A percentile compares a stretch with the other conserved stretches of the same genome.
Conservation (phyloP, 1,139 yeast species). For the Taphrina flavorubra region DNA sequence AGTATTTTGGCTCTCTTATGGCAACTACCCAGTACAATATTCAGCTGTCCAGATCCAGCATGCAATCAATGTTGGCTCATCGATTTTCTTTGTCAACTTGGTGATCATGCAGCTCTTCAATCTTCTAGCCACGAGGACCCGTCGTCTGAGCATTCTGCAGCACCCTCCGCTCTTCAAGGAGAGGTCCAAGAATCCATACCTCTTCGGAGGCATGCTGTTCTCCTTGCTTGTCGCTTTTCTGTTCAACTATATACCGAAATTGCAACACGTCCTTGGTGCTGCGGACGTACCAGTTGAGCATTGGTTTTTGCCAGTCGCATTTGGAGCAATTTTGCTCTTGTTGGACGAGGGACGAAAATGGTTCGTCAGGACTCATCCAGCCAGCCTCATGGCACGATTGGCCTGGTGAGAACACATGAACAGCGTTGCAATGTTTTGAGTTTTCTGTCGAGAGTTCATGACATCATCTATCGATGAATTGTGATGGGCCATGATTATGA, state of each 20-base stretch:
- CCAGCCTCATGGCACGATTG: constrained; percentile 53
- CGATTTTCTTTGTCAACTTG: constrained; percentile 60
- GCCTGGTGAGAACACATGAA: constrained; percentile 53
- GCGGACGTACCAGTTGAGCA: constrained; percentile 58
- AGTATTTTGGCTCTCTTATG: constrained; percentile 54
- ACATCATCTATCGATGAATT: no score
- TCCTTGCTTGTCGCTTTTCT: constrained; percentile 57
- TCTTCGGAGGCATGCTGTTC: constrained; percentile 55
- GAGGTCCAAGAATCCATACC: constrained; percentile 49
- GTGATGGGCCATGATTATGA: no score
- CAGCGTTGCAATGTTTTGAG: no score
- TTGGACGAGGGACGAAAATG: constrained; percentile 59
- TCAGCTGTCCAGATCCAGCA: constrained; percentile 52
- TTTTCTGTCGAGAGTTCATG: no score
- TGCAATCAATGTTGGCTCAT: constrained; percentile 54
- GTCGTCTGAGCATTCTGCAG: constrained; percentile 57
- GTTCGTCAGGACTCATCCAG: constrained; percentile 54
- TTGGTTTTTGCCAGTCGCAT: constrained; percentile 59
- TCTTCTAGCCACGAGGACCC: constrained; percentile 58
- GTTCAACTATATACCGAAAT: constrained; percentile 58
- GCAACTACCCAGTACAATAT: constrained; percentile 31
- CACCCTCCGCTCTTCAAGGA: constrained; percentile 53
- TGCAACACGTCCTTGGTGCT: constrained; percentile 55
- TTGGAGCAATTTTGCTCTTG: constrained; percentile 55
- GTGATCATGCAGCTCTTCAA: constrained; percentile 61